Conservation (phyloP, 2,329 filamentous ascomycete genomes). For the Talaromyces albobiverticillius region DNA sequence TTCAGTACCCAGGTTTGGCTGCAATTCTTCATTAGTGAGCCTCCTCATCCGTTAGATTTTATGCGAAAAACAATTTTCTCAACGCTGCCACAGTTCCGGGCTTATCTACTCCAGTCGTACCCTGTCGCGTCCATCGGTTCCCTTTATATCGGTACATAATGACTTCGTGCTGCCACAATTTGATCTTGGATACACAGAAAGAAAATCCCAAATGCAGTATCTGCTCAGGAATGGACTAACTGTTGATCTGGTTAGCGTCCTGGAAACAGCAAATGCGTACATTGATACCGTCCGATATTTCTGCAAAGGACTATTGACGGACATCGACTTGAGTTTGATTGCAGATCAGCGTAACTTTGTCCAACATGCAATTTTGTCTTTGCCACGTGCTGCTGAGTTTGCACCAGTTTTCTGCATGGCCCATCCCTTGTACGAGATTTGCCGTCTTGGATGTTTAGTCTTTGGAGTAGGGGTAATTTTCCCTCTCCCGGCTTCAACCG, state of each 20-base stretch:
- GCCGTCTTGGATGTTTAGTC: constrained; percentile 23
- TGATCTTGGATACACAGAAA: no score
- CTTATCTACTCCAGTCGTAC: constrained; percentile 1
- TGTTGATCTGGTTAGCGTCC: no score
- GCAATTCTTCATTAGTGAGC: constrained; percentile 24
- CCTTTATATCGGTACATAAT: no score
- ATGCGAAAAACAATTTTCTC: neutral
- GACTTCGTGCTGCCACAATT: no score
- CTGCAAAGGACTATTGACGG: no score
- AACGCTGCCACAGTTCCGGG: neutral
- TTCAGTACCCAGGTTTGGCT: constrained; percentile 28
- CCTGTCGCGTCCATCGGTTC: constrained; percentile 1
- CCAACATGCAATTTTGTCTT: constrained; percentile 25
- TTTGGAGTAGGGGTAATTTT: constrained; percentile 28
- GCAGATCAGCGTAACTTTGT: constrained; percentile 29
- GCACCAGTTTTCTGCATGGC: constrained; percentile 1
- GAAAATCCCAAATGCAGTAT: no score
- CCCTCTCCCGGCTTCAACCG: constrained; percentile 24
- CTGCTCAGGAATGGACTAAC: no score
- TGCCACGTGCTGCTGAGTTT: constrained; percentile 18
- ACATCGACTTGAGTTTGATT: no score
- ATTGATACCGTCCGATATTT: no score
- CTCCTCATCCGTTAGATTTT: neutral
- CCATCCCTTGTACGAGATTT: constrained; percentile 19
- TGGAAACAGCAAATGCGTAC: no score